Conservation (phyloP, 257 asterid species). For the Ballota nigra region DNA sequence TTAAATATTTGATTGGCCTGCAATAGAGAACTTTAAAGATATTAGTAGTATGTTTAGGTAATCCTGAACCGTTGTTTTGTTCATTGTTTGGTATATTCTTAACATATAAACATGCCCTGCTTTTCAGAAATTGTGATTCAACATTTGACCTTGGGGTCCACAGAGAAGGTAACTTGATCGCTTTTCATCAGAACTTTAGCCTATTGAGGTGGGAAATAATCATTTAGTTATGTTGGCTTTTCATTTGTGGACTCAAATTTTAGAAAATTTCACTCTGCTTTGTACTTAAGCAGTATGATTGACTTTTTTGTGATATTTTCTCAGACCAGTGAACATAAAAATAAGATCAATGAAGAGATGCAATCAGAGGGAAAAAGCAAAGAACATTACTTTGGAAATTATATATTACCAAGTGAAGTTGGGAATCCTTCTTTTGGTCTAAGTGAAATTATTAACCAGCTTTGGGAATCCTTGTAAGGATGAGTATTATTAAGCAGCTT, state of each 20-base stretch:
- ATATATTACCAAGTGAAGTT: constrained; percentile 32
- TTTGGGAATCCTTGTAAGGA: too few relatives aligned
- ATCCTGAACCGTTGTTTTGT: constrained; percentile 12
- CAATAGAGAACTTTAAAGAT: constrained; percentile 68
- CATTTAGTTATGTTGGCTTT: too few relatives aligned
- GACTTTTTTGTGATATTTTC: constrained; percentile 21
- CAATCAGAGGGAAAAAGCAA: constrained; percentile 37
- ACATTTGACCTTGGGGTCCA: constrained; percentile 60
- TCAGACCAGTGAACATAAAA: constrained; percentile 46
- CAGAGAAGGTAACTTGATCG: constrained; percentile 66
- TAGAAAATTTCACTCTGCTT: not conserved
- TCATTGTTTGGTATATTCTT: not conserved
- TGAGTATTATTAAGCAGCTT: too few relatives aligned
- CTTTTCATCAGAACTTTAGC: constrained; percentile 58
- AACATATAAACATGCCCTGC: constrained; percentile 21
- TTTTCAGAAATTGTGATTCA: constrained; percentile 70
- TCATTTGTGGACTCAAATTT: not conserved
- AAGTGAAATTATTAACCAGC: too few relatives aligned
- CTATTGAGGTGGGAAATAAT: constrained; percentile 33
- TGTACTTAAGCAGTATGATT: not conserved
- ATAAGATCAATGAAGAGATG: constrained; percentile 43
- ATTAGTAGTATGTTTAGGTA: constrained; percentile 82
- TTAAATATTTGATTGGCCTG: constrained; percentile 85
- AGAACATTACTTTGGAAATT: constrained; percentile 34
- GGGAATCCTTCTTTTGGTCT: constrained; percentile 39